Evolutionary conservation across 179 eudicot genomes (phyloP).

Genomic region (Drosera spatulata): DNA sequence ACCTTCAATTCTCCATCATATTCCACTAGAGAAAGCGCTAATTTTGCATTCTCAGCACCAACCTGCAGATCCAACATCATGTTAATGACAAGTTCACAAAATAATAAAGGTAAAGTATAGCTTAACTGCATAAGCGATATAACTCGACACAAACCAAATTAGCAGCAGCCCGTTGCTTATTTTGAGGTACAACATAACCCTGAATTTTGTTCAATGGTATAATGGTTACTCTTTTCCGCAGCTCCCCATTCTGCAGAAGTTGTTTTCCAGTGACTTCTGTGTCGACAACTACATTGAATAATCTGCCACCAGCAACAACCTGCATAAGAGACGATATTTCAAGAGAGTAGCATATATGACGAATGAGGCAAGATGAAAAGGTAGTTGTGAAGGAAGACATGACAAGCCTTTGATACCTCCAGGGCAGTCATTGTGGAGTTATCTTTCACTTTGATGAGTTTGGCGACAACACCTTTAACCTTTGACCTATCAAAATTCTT

Average conservation of each 20-base stretch:
- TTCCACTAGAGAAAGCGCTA: conserved; percentile 86
- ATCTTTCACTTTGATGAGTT: conserved; percentile 91
- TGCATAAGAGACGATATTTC: conserved; percentile 18
- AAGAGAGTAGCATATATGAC: background rate
- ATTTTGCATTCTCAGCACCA: conserved; percentile 83
- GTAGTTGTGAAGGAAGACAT: background rate
- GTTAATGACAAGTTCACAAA: background rate
- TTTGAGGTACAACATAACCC: conserved; percentile 43
- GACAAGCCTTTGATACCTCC: conserved; percentile 49
- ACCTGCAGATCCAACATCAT: conserved; percentile 36
- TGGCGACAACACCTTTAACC: conserved; percentile 96
- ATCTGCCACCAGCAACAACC: conserved; percentile 95
- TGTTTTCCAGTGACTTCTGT: conserved; percentile 87
- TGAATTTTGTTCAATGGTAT: conserved; percentile 93
- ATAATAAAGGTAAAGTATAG: background rate
- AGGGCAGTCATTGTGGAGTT: conserved; percentile 79
- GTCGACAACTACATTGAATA: conserved; percentile 84
- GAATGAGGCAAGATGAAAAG: background rate
- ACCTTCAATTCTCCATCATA: conserved; percentile 86
- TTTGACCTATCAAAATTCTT: conserved; percentile 75
- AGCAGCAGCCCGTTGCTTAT: conserved; percentile 64
- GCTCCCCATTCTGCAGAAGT: conserved; percentile 79
- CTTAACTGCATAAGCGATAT: background rate
- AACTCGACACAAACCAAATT: conserved; percentile 40
- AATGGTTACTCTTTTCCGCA: conserved; percentile 78